Evolutionary conservation across 2,329 filamentous ascomycete species (phyloP).

Genomic region (Apiospora marii): DNA sequence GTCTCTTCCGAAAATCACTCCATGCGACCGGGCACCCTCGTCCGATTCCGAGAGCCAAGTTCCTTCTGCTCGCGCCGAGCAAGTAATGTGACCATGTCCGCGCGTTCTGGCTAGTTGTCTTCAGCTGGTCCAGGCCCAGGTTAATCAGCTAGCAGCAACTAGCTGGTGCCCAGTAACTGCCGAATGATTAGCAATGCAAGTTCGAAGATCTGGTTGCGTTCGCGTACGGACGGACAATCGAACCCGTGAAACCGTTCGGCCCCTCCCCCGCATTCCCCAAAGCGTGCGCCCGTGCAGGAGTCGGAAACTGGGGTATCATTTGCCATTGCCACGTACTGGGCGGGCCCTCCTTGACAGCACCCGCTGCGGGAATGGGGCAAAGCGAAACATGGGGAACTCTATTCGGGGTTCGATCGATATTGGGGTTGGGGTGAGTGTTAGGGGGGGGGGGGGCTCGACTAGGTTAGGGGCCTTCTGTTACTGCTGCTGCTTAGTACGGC

Average conservation of each 20-base stretch:
- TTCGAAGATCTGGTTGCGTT: not conserved
- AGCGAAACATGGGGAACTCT: not conserved
- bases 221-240: not conserved
- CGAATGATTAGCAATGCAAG: not conserved
- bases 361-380: not conserved
- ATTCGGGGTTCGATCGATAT: not conserved
- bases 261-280: conserved; percentile 18
- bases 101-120: not conserved
- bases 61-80: not conserved
- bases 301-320: conserved; percentile 4
- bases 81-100: not conserved
- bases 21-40: no score
- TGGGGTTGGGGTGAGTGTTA: not conserved
- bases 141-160: no score
- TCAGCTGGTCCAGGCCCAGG: not conserved
- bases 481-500: not conserved
- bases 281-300: not conserved
- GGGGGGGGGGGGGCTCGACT: not conserved
- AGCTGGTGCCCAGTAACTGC: not conserved
- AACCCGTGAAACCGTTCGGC: not conserved
- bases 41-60: not conserved
- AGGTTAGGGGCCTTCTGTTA: not conserved
- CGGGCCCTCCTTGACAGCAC: not conserved
- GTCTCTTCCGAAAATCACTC: not conserved
- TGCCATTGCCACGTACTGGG: not conserved